Conservation (phyloP, 2,329 filamentous ascomycete genomes). For the Leptosphaerulina australis region DNA sequence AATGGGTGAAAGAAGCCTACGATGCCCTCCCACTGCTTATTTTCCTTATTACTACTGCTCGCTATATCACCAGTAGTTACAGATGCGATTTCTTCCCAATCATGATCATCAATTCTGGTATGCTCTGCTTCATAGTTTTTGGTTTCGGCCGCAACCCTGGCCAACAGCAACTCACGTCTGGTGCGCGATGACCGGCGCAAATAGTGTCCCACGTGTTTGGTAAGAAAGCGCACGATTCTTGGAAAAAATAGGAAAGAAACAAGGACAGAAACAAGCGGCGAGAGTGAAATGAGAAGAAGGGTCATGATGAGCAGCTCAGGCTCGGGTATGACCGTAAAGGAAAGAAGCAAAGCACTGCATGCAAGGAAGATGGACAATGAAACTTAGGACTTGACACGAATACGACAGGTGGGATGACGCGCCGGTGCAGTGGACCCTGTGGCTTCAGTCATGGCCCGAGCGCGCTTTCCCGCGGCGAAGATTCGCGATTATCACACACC, state of each 20-base stretch:
- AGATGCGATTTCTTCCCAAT: slow-evolving; percentile 58
- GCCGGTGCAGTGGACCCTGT: slow-evolving; percentile 29
- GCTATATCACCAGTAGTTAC: background rate
- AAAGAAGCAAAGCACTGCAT: slow-evolving; percentile 17
- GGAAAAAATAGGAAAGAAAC: slow-evolving; percentile 35
- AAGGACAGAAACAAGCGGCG: slow-evolving; percentile 32
- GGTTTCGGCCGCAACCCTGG: slow-evolving; percentile 41
- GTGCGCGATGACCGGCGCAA: slow-evolving; percentile 42
- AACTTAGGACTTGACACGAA: slow-evolving; percentile 16
- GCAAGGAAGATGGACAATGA: slow-evolving; percentile 15
- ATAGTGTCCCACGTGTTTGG: slow-evolving; percentile 37
- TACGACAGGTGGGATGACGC: slow-evolving; percentile 39
- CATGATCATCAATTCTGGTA: slow-evolving; percentile 59
- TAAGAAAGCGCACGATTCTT: slow-evolving; percentile 35
- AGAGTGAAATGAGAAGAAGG: slow-evolving; percentile 32
- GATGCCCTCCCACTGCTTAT: slow-evolving; percentile 77
- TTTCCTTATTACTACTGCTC: slow-evolving; percentile 51
- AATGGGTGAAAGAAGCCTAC: slow-evolving; percentile 98
- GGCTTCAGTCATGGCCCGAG: slow-evolving; percentile 7
- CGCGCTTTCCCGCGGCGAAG: slow-evolving; percentile 28
- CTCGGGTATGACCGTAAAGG: slow-evolving; percentile 19
- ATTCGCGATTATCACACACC: no score
- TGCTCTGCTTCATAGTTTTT: slow-evolving; percentile 29
- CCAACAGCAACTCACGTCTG: slow-evolving; percentile 43
- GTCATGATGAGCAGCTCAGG: slow-evolving; percentile 32